phyloP scores from a whole-genome alignment of 2,329 filamentous ascomycete species.

The Colletotrichum plurivorum region DNA sequence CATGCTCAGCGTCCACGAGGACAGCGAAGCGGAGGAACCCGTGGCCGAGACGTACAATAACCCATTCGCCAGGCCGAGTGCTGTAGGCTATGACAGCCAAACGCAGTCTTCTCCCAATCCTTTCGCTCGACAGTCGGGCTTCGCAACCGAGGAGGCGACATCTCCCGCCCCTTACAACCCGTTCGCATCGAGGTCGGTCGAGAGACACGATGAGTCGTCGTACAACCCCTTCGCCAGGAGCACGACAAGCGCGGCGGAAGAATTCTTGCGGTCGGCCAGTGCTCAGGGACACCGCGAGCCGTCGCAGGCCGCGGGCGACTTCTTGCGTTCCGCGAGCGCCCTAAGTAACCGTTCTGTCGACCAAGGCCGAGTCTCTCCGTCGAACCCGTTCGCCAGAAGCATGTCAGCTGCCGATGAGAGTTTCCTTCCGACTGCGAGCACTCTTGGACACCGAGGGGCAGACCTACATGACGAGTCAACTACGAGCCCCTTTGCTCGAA shows the following conservation, averaged over 20 bases:
- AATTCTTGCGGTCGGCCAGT: slow-evolving; percentile 26
- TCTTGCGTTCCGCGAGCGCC: slow-evolving; percentile 8
- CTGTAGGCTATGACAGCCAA: not conserved
- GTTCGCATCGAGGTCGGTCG: not conserved
- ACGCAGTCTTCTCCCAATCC: slow-evolving; percentile 22
- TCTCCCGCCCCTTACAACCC: not conserved
- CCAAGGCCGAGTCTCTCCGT: not conserved
- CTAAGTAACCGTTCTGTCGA: not conserved
- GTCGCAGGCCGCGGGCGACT: not conserved
- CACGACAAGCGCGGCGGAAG: slow-evolving; percentile 25
- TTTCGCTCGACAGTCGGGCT: slow-evolving; percentile 6
- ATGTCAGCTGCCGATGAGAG: slow-evolving; percentile 6
- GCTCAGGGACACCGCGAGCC: slow-evolving; percentile 10
- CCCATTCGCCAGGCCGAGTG: slow-evolving; percentile 15
- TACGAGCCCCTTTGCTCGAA: slow-evolving; percentile 22
- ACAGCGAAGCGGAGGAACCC: slow-evolving; percentile 10
- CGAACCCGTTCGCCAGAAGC: slow-evolving; percentile 33
- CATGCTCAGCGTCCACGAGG: slow-evolving; percentile 27
- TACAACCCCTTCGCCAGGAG: slow-evolving; percentile 23
- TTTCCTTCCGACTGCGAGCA: not conserved
- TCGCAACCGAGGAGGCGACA: not conserved
- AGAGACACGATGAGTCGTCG: not conserved
- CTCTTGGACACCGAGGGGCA: not conserved
- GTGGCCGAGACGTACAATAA: slow-evolving; percentile 10
- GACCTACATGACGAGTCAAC: not conserved